Percentiles rank a stretch among this genome's conserved stretches.
phyloP scores from a whole-genome alignment of 164 flowering plant species.

The Vitis rotundifolia region DNA sequence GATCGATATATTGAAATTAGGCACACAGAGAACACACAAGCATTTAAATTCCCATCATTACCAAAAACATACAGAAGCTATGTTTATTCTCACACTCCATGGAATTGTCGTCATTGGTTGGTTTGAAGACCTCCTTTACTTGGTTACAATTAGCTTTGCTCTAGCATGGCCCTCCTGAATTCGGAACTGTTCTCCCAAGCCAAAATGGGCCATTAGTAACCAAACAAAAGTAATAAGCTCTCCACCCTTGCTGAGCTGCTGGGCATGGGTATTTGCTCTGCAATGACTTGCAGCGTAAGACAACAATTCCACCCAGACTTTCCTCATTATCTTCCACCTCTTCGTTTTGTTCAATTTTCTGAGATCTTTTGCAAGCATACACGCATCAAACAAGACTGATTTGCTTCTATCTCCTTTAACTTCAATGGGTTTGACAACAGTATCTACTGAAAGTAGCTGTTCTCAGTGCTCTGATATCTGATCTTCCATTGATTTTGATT shows the following conservation, averaged over 20 bases:
- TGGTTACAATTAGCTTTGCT: neutral
- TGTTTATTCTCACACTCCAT: too few species aligned
- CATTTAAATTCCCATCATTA: too few species aligned
- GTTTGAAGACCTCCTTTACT: too few species aligned
- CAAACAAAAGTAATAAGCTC: constrained; percentile 25
- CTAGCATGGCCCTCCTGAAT: constrained; percentile 16
- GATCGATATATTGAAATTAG: too few species aligned
- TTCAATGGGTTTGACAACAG: neutral
- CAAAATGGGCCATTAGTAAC: constrained; percentile 29
- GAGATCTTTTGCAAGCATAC: constrained; percentile 14
- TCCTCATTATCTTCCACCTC: constrained; percentile 12
- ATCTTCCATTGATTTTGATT: neutral
- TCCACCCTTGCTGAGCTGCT: constrained; percentile 21
- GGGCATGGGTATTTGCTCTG: constrained; percentile 15
- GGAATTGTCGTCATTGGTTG: too few species aligned
- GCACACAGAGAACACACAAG: too few species aligned
- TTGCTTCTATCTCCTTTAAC: constrained; percentile 25
- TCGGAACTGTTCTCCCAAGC: constrained; percentile 23
- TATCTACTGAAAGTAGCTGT: constrained; percentile 2
- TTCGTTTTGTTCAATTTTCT: neutral
- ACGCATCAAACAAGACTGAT: constrained; percentile 23
- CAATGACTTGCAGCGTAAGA: constrained; percentile 17
- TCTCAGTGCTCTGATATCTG: neutral
- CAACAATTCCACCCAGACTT: constrained; percentile 12
- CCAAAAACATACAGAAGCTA: too few species aligned